Percentiles rank a stretch among this genome's conserved stretches.
phyloP scores from a whole-genome alignment of 371 early-diverging fungal genomes.

The Lichtheimia ornata region DNA sequence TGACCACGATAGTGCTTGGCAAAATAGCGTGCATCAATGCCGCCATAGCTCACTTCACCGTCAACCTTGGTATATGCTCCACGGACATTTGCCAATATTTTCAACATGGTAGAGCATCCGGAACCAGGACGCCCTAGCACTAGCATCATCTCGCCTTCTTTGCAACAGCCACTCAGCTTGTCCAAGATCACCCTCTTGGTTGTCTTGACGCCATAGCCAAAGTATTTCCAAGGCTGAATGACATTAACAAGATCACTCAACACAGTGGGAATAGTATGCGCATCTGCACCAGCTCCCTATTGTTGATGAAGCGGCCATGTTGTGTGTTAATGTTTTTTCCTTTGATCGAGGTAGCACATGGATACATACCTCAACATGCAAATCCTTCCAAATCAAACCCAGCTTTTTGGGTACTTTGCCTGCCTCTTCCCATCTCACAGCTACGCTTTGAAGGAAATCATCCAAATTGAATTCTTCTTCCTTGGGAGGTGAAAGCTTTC shows the following conservation, averaged over 20 bases:
- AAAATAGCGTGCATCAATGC: conserved; percentile 56
- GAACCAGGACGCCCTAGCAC: conserved; percentile 74
- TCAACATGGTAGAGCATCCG: conserved; percentile 68
- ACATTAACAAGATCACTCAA: conserved; percentile 13
- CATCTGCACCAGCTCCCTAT: conserved; percentile 43
- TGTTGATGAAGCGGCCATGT: background rate
- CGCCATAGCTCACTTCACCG: conserved; percentile 63
- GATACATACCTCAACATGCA: conserved; percentile 30
- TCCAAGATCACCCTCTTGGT: conserved; percentile 41
- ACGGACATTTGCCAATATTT: conserved; percentile 66
- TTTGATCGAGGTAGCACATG: background rate
- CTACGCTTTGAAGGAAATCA: conserved; percentile 28
- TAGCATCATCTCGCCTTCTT: conserved; percentile 72
- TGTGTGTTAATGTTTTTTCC: background rate
- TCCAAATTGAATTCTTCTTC: conserved; percentile 35
- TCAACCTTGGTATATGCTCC: conserved; percentile 52
- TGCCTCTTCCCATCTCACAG: conserved; percentile 2
- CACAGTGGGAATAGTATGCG: conserved; percentile 36
- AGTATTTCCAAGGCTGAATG: conserved; percentile 31
- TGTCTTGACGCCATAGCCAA: conserved; percentile 14
- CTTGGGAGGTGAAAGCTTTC: conserved; percentile 19
- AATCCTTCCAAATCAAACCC: conserved; percentile 53
- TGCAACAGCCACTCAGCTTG: conserved; percentile 59
- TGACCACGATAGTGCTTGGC: conserved; percentile 57
- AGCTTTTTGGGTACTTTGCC: conserved; percentile 38